Evolutionary conservation across 1,284 basidiomycete species (phyloP).

Genomic region (Schizophyllum amplum): DNA sequence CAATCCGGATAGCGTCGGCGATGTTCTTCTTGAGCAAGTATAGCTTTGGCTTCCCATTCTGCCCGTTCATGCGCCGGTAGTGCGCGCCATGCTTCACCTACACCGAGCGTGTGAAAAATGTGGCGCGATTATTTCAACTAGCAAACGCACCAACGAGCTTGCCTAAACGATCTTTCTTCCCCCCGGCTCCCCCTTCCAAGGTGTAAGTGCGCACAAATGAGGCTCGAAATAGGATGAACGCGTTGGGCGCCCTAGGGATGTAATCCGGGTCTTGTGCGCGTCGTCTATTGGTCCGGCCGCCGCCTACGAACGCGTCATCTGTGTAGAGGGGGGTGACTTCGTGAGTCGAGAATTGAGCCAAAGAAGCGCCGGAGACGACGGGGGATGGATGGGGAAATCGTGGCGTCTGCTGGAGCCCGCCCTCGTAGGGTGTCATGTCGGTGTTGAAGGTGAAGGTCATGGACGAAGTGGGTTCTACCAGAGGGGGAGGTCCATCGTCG

Average conservation of each 20-base stretch:
- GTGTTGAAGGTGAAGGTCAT: neutral
- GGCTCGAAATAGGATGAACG: conserved; percentile 15
- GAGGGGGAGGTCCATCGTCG: neutral
- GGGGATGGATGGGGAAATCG: neutral
- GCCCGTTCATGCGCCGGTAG: conserved; percentile 11
- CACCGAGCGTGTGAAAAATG: neutral
- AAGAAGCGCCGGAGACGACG: neutral
- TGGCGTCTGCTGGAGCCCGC: neutral
- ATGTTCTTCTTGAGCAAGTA: conserved; percentile 13
- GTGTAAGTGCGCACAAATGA: conserved; percentile 12
- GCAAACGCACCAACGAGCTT: conserved; percentile 12
- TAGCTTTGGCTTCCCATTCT: conserved; percentile 13
- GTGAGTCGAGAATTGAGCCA: neutral
- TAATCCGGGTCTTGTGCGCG: neutral
- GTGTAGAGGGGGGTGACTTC: neutral
- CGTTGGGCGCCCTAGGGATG: conserved; percentile 16
- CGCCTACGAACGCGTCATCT: neutral
- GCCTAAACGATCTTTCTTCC: conserved; percentile 11
- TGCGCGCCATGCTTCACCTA: conserved; percentile 12
- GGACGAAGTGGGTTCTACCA: neutral
- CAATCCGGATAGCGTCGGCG: conserved; percentile 12
- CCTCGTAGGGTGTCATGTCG: neutral
- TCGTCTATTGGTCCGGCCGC: neutral
- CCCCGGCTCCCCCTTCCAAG: conserved; percentile 10
- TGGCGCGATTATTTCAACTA: neutral